Evolutionary conservation across 163 green algal species (phyloP), one percentile per base, ranked within the genome.

Genomic region (Chlorella variabilis): DNA sequence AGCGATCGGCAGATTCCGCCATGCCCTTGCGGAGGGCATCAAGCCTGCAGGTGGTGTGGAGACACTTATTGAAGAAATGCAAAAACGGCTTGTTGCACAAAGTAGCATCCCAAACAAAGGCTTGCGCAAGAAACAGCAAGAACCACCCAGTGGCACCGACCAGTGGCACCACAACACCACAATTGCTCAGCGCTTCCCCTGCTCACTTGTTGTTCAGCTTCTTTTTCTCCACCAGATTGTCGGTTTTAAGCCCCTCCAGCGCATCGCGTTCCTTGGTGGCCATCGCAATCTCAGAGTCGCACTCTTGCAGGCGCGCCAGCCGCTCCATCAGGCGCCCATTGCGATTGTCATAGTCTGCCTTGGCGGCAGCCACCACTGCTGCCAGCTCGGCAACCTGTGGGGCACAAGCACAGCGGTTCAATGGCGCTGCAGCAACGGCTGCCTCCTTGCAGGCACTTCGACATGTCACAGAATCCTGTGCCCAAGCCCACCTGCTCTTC

Each of bases 241-340:
- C 88, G 7, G 83, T 70, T 39, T 82, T 61, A 36, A 88, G 71
- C 73, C 83, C 81, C 33, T 82, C 73, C 34, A 95, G 56, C 36
- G 34, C 58, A 7, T 80, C 76, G 1, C 78, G 85, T 48, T 85
- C 85, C 49, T 91, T 88, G 39, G 85, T 85, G 48, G 95, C 87
- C 7, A 67, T 82, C 11, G 68, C 69, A 65, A 97, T 95, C 84
- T 96, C 92, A 0, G 51, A 48, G 81, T 98, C 94, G 75, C 93
- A 97, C 82, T 97, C 89, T 54, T 84, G 80, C 63, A 97, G 71
- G 5, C 86, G 87, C 31, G 78, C 45, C 5, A 82, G 75, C 67
- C 85, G 86, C 25, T 84, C 79, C 48, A 91, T 82, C 56, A 97
- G 86, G 65, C 65, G 49, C 15, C 34, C 90, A 0, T 80, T 74